These are phyloP conservation scores for Lanzia echinophila DNA, from an alignment of 2,329 filamentous ascomycete species.

Conservation along the genomic window DNA sequence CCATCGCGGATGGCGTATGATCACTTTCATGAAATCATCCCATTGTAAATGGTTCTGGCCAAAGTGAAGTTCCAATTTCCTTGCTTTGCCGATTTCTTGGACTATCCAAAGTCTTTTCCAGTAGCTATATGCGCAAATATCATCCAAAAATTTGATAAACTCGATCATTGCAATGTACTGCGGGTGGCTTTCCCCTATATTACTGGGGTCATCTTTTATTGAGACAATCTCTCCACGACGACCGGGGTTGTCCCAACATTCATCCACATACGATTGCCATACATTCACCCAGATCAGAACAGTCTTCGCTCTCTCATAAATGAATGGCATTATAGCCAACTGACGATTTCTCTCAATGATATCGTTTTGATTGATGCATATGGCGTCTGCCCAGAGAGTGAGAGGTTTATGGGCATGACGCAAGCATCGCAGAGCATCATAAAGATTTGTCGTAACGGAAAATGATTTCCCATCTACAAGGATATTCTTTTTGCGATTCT, in stretches of 20 bases:
- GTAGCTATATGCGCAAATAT: constrained; percentile 16
- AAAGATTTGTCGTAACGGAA: constrained; percentile 2
- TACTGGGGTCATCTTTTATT: background rate
- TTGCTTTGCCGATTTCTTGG: constrained; percentile 27
- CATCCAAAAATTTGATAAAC: background rate
- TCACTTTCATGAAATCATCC: background rate
- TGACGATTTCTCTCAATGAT: constrained; percentile 11
- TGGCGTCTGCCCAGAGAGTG: constrained; percentile 13
- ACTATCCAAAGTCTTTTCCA: constrained; percentile 25
- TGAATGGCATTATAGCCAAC: constrained; percentile 10
- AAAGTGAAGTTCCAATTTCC: constrained; percentile 22
- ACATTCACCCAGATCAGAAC: constrained; percentile 12
- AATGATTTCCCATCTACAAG: constrained; percentile 14
- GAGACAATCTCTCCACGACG: background rate
- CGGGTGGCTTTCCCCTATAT: background rate
- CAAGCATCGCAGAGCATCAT: constrained; percentile 4
- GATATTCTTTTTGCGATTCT: constrained; percentile 13
- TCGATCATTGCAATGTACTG: background rate
- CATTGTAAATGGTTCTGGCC: constrained; percentile 11
- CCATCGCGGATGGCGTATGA: background rate
- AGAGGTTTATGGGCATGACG: background rate
- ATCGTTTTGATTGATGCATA: constrained; percentile 15
- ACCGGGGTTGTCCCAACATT: background rate
- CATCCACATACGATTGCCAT: background rate
- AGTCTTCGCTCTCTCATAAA: constrained; percentile 8